A percentile compares a stretch with the other conserved stretches of the same genome.
Conservation (phyloP, 2,329 filamentous ascomycete genomes). For the Piedraia hortae region DNA sequence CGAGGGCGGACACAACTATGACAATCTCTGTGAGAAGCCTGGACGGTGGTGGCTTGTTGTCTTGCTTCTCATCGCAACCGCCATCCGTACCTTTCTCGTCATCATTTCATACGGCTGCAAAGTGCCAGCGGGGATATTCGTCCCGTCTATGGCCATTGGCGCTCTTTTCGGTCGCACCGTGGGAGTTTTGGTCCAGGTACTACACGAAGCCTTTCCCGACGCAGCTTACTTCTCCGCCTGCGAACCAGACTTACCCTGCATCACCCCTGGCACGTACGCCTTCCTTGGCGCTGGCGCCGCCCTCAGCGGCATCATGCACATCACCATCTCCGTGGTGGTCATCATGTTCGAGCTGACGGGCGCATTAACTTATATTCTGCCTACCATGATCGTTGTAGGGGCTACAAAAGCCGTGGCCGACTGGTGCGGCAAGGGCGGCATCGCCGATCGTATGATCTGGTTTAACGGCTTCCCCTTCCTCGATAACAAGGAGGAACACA, state of each 20-base stretch:
- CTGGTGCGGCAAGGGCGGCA: conserved; percentile 79
- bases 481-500: conserved; percentile 92
- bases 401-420: conserved; percentile 85
- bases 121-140: conserved; percentile 90
- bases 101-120: conserved; percentile 96
- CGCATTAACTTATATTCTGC: conserved; percentile 71
- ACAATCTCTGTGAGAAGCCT: conserved; percentile 57
- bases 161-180: conserved; percentile 80
- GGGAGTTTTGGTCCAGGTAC: conserved; percentile 76
- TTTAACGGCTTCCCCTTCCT: conserved; percentile 93
- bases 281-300: conserved; percentile 82
- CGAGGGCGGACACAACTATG: conserved; percentile 64
- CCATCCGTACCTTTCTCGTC: conserved; percentile 58
- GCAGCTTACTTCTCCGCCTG: conserved; percentile 73
- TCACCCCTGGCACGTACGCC: conserved; percentile 90
- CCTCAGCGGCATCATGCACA: conserved; percentile 89
- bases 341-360: conserved; percentile 99
- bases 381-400: conserved; percentile 96
- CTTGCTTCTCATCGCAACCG: conserved; percentile 51
- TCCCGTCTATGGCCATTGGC: conserved; percentile 91
- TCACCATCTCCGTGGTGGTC: conserved; percentile 86
- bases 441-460: conserved; percentile 96
- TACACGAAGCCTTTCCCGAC: conserved; percentile 59
- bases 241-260: conserved; percentile 74
- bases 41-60: conserved; percentile 53